Percentiles rank a stretch among this genome's conserved stretches.
These are phyloP conservation scores for Elongisporangium prolatum DNA, from an alignment of 352 stramenopile species.

Conservation along the genomic window DNA sequence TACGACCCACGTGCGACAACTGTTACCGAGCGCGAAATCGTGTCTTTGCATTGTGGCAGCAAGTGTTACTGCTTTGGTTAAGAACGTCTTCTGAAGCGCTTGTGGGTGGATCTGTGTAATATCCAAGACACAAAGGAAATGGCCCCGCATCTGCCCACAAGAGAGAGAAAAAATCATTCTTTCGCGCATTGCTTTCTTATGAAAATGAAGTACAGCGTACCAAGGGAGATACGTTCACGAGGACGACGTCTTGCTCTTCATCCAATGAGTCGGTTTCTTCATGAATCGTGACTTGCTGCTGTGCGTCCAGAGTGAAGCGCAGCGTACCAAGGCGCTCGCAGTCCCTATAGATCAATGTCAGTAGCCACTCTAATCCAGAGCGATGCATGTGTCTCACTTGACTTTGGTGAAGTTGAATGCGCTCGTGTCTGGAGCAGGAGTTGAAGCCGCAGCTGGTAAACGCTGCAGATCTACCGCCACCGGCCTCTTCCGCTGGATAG, in stretches of 20 bases:
- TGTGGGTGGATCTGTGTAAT: constrained; percentile 28
- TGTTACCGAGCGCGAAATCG: constrained; percentile 52
- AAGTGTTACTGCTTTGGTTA: constrained; percentile 21
- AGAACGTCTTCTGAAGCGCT: constrained; percentile 23
- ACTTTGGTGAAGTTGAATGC: constrained; percentile 65
- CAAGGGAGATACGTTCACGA: constrained; percentile 68
- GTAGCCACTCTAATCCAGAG: not conserved
- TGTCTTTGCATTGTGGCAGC: constrained; percentile 14
- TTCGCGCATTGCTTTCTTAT: not conserved
- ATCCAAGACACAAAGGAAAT: constrained; percentile 57
- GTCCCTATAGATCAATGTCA: constrained; percentile 15
- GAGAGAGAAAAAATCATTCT: not conserved
- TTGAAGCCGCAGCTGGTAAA: not conserved
- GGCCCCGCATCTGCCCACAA: constrained; percentile 41
- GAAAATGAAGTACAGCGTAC: constrained; percentile 14
- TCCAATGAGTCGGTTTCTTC: constrained; percentile 2
- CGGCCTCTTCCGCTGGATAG: constrained; percentile 41
- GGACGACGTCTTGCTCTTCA: constrained; percentile 17
- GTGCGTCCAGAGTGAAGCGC: constrained; percentile 9
- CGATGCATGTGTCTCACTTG: constrained; percentile 7
- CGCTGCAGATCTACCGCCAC: constrained; percentile 25
- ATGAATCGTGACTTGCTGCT: constrained; percentile 2
- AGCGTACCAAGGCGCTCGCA: constrained; percentile 45
- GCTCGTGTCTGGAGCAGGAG: not conserved
- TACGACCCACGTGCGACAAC: not conserved